A percentile compares a stretch with the other conserved stretches of the same genome.
These are phyloP conservation scores for Ophiorrhiza pumila DNA, from an alignment of 257 asterid genomes.

Conservation along the genomic window DNA sequence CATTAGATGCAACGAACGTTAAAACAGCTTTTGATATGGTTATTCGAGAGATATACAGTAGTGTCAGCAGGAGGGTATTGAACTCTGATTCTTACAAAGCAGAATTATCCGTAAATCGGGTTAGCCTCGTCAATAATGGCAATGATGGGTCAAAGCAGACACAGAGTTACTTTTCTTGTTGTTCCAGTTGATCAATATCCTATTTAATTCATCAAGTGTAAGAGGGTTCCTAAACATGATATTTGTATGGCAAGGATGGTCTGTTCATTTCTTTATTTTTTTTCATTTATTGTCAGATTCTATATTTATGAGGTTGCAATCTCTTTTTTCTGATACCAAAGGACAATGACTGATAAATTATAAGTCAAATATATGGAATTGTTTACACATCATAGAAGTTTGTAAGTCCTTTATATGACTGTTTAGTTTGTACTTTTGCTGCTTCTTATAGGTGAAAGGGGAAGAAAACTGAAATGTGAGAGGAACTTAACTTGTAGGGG, in stretches of 20 bases:
- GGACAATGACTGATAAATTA: neutral
- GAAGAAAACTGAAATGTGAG: too few species aligned
- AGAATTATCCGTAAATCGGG: slow-evolving; percentile 49
- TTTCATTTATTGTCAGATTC: neutral
- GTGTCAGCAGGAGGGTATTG: slow-evolving; percentile 63
- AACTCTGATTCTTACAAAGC: slow-evolving; percentile 64
- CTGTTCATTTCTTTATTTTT: neutral
- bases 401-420: neutral
- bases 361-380: neutral
- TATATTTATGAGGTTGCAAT: neutral
- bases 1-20: slow-evolving; percentile 54
- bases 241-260: neutral
- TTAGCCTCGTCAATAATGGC: slow-evolving; percentile 45
- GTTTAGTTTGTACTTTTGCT: neutral
- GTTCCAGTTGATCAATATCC: slow-evolving; percentile 41
- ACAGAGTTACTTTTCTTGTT: slow-evolving; percentile 41
- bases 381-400: neutral
- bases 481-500: too few species aligned
- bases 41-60: slow-evolving; percentile 53
- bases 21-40: slow-evolving; percentile 51
- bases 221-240: neutral
- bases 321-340: neutral
- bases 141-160: slow-evolving; percentile 36
- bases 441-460: too few species aligned
- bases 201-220: neutral